These are phyloP conservation scores for Fusarium sp. DNA, from an alignment of 2,329 filamentous ascomycete genomes.

Conservation along the genomic window DNA sequence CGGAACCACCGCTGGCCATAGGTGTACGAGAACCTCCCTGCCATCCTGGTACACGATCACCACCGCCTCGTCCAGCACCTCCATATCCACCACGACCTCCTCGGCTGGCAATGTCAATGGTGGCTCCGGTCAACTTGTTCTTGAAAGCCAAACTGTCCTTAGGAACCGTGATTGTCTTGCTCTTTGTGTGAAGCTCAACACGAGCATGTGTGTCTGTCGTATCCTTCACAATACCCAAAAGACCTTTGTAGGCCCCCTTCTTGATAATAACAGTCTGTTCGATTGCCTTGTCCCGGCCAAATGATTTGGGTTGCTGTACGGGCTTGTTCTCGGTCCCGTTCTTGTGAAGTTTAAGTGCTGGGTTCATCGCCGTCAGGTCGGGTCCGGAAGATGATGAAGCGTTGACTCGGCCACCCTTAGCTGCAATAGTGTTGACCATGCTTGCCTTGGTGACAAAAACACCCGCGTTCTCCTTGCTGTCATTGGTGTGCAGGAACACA, in stretches of 20 bases:
- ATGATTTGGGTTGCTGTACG: conserved; percentile 75
- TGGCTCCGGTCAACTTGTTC: conserved; percentile 81
- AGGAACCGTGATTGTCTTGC: conserved; percentile 86
- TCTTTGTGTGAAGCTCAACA: conserved; percentile 93
- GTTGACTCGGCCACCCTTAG: conserved; percentile 86
- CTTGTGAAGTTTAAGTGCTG: conserved; percentile 79
- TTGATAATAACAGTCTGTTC: conserved; percentile 92
- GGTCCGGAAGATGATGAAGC: conserved; percentile 67
- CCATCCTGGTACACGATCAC: conserved; percentile 65
- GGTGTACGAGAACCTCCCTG: conserved; percentile 76
- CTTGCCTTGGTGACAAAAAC: conserved; percentile 88
- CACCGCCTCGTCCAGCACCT: conserved; percentile 58
- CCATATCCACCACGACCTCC: conserved; percentile 59
- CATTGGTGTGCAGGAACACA: conserved; percentile 87
- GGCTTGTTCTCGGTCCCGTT: conserved; percentile 62
- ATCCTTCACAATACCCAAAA: conserved; percentile 95
- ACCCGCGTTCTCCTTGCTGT: conserved; percentile 85
- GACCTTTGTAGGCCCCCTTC: conserved; percentile 89
- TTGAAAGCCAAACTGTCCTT: conserved; percentile 87
- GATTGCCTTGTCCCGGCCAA: conserved; percentile 83
- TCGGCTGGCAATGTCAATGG: conserved; percentile 74
- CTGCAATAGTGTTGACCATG: conserved; percentile 91
- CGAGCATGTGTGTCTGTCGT: conserved; percentile 86
- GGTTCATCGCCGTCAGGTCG: conserved; percentile 92
- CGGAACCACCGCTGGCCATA: conserved; percentile 66